Base-by-base conservation (phyloP, 768 basidiomycete genomes). In the Tylopilus felleus region DNA sequence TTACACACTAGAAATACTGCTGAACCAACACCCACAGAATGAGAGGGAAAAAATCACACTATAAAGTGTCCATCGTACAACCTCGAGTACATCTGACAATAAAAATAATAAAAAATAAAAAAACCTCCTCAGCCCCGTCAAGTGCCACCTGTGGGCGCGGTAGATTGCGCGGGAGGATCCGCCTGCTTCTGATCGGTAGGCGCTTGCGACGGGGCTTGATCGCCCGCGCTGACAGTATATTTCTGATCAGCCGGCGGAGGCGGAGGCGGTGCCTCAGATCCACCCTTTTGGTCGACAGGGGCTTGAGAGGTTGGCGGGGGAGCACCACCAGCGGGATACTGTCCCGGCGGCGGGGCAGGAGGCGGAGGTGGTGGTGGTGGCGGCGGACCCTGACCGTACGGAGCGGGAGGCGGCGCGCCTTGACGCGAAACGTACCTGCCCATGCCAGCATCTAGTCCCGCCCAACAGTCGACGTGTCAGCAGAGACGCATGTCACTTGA, bases 361-460 rank as follows among this genome's bases (percentile, higher is more conserved):
- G 33, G 8, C 33, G 5, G 13, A 33, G 33, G 33, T 33, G 33
- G 29, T 5, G n/a, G n/a, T 3, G 27, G 23, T 2, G 44, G 28
- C 25, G 25, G 44, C 27, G 22, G 52, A 16, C 21, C 23, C 6
- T 19, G 49, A n/a, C 31, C 39, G 8, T 42, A 25, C 25, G 33
- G 14, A 13, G 21, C 5, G 4, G 16, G 33, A 5, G 3, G 9
- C 2, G 38, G 38, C n/a, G n/a, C 35, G 13, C 35, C 16, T 4
- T 19, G 36, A 4, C 8, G 2, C 10, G 39, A 21, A 22, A 6
- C 39, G 38, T 64, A 64, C n/a, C 53, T 44, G 7, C 63, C 64
- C 64, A 65, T 66, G 4, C 65, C 65, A 8, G 9, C 5, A 21
- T 65, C 64, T 65, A 13, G 8, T 14, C 2, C 9, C n/a, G 28